Conservation (phyloP, 441 rosid species). For the Erodium moschatum region DNA sequence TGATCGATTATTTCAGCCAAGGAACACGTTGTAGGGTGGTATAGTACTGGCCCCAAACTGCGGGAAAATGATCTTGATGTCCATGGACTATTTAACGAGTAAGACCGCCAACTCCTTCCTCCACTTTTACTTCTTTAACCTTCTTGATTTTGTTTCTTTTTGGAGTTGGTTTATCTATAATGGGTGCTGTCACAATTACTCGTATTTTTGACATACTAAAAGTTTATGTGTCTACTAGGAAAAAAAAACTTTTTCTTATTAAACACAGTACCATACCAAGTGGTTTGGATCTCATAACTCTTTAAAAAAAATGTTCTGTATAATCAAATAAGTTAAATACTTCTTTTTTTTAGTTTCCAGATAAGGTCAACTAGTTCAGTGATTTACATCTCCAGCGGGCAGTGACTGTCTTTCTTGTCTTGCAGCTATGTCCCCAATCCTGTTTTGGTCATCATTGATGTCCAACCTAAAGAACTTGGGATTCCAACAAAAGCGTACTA, state of each 20-base stretch:
- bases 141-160: not conserved
- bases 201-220: too few species aligned
- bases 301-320: too few species aligned
- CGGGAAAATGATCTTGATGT: slow-evolving; percentile 73
- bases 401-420: slow-evolving; percentile 9
- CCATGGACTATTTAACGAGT: slow-evolving; percentile 57
- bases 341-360: not conserved
- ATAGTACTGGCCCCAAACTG: slow-evolving; percentile 78
- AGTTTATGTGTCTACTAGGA: too few species aligned
- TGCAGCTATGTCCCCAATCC: slow-evolving; percentile 79
- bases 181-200: not conserved
- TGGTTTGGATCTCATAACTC: too few species aligned
- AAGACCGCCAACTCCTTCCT: slow-evolving; percentile 19
- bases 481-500: slow-evolving; percentile 78
- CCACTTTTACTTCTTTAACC: not conserved
- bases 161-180: not conserved
- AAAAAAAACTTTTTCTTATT: too few species aligned
- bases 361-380: not conserved
- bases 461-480: slow-evolving; percentile 70
- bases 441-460: slow-evolving; percentile 76
- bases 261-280: too few species aligned
- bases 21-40: slow-evolving; percentile 95
- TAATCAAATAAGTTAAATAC: not conserved
- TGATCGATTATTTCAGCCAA: slow-evolving; percentile 41
- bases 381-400: not conserved